A percentile compares a stretch with the other conserved stretches of the same genome.
Conservation (phyloP, 1,139 yeast genomes). For the Suhomyces guaymorum region DNA sequence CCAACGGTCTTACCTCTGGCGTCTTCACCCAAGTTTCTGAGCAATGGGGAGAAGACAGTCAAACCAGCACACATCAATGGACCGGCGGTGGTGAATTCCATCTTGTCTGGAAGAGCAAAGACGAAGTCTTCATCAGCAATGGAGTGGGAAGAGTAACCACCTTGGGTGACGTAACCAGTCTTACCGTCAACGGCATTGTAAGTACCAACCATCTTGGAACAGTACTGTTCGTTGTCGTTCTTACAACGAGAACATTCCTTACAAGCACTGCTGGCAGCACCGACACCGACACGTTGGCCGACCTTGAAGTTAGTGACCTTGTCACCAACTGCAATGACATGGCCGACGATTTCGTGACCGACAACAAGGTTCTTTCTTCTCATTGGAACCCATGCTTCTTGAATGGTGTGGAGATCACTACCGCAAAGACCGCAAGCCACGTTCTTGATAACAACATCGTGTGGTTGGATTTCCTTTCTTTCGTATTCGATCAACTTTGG, state of each 20-base stretch:
- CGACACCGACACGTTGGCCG: slow-evolving; percentile 53
- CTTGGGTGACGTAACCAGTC: slow-evolving; percentile 45
- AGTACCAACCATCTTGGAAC: slow-evolving; percentile 42
- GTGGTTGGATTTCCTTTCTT: slow-evolving; percentile 30
- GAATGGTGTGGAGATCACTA: slow-evolving; percentile 43
- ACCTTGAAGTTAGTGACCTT: slow-evolving; percentile 33
- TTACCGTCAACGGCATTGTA: slow-evolving; percentile 42
- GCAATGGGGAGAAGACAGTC: slow-evolving; percentile 54
- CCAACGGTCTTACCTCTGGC: slow-evolving; percentile 50
- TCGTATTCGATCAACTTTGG: slow-evolving; percentile 29
- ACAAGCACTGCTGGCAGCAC: slow-evolving; percentile 51
- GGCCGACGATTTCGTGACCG: slow-evolving; percentile 53
- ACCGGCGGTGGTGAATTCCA: slow-evolving; percentile 45
- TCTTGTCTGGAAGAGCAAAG: slow-evolving; percentile 49
- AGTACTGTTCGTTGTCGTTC: slow-evolving; percentile 47
- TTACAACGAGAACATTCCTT: slow-evolving; percentile 45
- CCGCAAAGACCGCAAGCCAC: slow-evolving; percentile 45
- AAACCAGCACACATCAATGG: slow-evolving; percentile 57
- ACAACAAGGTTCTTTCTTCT: slow-evolving; percentile 35
- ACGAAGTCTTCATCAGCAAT: slow-evolving; percentile 49
- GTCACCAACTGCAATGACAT: slow-evolving; percentile 45
- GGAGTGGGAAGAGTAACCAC: slow-evolving; percentile 54
- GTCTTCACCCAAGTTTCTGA: slow-evolving; percentile 36
- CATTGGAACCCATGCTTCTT: slow-evolving; percentile 40
- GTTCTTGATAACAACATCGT: slow-evolving; percentile 38